These are phyloP conservation scores for Saitozyma sp. DNA, from an alignment of 768 basidiomycete species.

Conservation along the genomic window DNA sequence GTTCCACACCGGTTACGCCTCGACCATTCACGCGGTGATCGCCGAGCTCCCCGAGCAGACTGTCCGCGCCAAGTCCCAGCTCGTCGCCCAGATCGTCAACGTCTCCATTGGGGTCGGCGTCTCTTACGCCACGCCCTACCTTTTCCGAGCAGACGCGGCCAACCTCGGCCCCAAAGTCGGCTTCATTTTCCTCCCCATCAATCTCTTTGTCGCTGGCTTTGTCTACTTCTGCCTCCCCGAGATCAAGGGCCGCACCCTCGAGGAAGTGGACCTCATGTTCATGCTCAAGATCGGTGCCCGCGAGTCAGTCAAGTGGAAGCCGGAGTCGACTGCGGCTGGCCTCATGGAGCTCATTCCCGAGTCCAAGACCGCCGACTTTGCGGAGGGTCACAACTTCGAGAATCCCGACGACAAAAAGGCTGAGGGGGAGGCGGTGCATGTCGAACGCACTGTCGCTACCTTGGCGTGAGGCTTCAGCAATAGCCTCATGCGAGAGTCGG, in stretches of 20 bases:
- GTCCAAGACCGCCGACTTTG: not conserved
- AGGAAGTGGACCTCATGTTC: not conserved
- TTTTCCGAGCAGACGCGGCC: too few species aligned
- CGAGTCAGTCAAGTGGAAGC: not conserved
- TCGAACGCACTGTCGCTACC: too few species aligned
- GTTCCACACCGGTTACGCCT: not conserved
- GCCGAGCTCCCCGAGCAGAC: constrained; percentile 1
- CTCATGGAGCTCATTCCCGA: not conserved
- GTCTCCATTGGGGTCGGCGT: not conserved
- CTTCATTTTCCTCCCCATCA: too few species aligned
- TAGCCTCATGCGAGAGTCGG: too few species aligned
- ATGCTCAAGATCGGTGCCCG: constrained; percentile 1
- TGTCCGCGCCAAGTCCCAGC: not conserved
- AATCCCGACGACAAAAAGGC: too few species aligned
- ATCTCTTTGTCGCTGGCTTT: too few species aligned
- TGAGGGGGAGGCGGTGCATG: too few species aligned
- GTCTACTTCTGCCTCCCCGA: too few species aligned
- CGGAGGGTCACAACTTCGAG: not conserved
- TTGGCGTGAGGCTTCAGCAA: too few species aligned
- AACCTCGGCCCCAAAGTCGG: too few species aligned
- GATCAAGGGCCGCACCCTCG: too few species aligned
- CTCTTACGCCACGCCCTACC: not conserved
- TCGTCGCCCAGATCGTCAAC: not conserved
- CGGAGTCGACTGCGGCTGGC: not conserved
- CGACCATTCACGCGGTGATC: not conserved